A percentile compares a stretch with the other conserved stretches of the same genome.
Evolutionary conservation across 495 filamentous ascomycete genomes (phyloP).

Genomic region (Xylaria intraflava): DNA sequence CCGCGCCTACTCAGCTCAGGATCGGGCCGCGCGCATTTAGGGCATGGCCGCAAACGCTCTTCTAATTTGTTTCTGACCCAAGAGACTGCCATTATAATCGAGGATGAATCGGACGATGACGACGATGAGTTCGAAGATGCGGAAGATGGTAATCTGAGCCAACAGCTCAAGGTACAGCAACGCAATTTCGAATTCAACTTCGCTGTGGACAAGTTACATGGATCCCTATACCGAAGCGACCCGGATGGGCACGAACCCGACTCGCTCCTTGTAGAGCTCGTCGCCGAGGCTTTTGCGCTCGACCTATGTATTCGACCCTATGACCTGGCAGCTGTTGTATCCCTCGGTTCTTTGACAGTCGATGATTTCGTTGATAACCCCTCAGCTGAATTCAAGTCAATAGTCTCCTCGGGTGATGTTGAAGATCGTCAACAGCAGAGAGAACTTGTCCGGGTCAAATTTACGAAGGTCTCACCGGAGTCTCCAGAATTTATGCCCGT

Average conservation of each 20-base stretch:
- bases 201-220: constrained; percentile 83
- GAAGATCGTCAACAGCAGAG: constrained; percentile 59
- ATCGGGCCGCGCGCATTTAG: constrained; percentile 28
- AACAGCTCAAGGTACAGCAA: constrained; percentile 69
- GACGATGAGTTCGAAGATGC: constrained; percentile 57
- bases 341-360: constrained; percentile 78
- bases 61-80: constrained; percentile 44
- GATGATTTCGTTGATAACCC: constrained; percentile 92
- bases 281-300: constrained; percentile 83
- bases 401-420: constrained; percentile 81
- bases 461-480: constrained; percentile 79
- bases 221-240: constrained; percentile 83
- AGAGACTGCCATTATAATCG: constrained; percentile 68
- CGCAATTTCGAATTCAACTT: constrained; percentile 94
- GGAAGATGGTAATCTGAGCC: constrained; percentile 50
- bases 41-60: constrained; percentile 25
- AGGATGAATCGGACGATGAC: constrained; percentile 64
- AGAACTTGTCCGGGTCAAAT: constrained; percentile 82
- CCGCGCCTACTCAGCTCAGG: constrained; percentile 39
- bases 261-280: constrained; percentile 77
- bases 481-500: constrained; percentile 87
- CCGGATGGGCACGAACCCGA: constrained; percentile 70
- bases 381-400: constrained; percentile 88
- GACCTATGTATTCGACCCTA: constrained; percentile 82
- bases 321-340: constrained; percentile 86